Evolutionary conservation across 495 filamentous ascomycete species (phyloP).

Genomic region (Diplogelasinospora grovesii): DNA sequence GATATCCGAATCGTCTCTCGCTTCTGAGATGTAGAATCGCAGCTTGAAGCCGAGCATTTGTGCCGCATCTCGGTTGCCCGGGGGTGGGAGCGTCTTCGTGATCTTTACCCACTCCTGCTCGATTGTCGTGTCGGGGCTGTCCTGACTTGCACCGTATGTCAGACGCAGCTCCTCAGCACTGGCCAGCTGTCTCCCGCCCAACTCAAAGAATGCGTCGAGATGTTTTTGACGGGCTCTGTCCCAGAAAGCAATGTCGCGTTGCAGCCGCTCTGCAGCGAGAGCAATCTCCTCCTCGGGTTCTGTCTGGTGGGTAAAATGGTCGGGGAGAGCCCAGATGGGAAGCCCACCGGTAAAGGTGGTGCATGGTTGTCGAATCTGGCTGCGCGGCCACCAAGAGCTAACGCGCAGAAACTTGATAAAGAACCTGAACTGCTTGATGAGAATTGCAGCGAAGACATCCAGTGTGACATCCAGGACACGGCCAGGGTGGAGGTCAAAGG

Average conservation of each 20-base stretch:
- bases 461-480: conserved; percentile 83
- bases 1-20: conserved; percentile 56
- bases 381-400: conserved; percentile 96
- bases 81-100: conserved; percentile 73
- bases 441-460: conserved; percentile 38
- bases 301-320: conserved; percentile 47
- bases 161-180: conserved; percentile 42
- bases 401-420: conserved; percentile 84
- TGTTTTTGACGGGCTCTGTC: conserved; percentile 65
- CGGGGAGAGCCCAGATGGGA: conserved; percentile 75
- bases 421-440: conserved; percentile 61
- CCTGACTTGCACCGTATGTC: conserved; percentile 35
- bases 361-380: conserved; percentile 28
- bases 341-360: conserved; percentile 47
- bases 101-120: conserved; percentile 64
- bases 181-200: conserved; percentile 55
- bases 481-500: conserved; percentile 60
- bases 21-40: conserved; percentile 78
- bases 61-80: conserved; percentile 83
- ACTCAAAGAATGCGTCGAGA: conserved; percentile 80
- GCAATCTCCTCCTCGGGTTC: conserved; percentile 59
- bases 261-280: conserved; percentile 42
- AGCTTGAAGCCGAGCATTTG: conserved; percentile 97
- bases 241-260: conserved; percentile 78
- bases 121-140: conserved; percentile 41